phyloP scores from a whole-genome alignment of 768 basidiomycete species.

The Holtermannia corniformis region DNA sequence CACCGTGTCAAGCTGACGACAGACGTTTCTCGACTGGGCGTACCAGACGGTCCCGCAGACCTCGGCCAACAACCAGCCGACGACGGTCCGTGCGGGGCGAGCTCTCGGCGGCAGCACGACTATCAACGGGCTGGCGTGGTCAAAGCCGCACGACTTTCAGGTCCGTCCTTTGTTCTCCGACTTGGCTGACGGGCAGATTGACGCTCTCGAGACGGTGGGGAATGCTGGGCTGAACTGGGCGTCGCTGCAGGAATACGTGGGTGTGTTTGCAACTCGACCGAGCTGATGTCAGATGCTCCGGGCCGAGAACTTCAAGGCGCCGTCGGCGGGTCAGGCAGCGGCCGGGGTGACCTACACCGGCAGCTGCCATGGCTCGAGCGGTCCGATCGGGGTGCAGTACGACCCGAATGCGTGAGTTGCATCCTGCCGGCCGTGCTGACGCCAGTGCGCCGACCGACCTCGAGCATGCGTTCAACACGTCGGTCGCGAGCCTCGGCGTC shows the following conservation, averaged over 20 bases:
- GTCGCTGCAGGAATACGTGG: constrained; percentile 20
- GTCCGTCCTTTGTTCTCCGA: not conserved
- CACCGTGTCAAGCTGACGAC: not conserved
- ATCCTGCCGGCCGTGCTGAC: not conserved
- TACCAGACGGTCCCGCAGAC: constrained; percentile 25
- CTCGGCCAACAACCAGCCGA: constrained; percentile 5
- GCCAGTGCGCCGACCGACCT: constrained; percentile 8
- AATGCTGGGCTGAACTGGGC: constrained; percentile 31
- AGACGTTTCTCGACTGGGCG: constrained; percentile 24
- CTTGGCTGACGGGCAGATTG: constrained; percentile 9
- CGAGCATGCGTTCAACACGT: constrained; percentile 26
- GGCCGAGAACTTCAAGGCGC: constrained; percentile 25
- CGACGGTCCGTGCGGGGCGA: constrained; percentile 20
- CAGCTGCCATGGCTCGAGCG: constrained; percentile 21
- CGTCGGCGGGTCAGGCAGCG: constrained; percentile 8
- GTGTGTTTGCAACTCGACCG: not conserved
- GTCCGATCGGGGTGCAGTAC: constrained; percentile 28
- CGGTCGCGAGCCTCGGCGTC: constrained; percentile 14
- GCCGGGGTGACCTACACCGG: constrained; percentile 20
- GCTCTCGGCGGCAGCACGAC: constrained; percentile 36
- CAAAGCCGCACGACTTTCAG: constrained; percentile 27
- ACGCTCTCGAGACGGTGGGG: constrained; percentile 24
- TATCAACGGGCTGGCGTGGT: constrained; percentile 40
- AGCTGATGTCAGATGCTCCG: constrained; percentile 16
- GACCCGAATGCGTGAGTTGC: constrained; percentile 14